Percentiles rank a stretch among this genome's conserved stretches.
These are phyloP conservation scores for Lodderomyces jiufengensis DNA, from an alignment of 1,139 yeast genomes.

Conservation along the genomic window DNA sequence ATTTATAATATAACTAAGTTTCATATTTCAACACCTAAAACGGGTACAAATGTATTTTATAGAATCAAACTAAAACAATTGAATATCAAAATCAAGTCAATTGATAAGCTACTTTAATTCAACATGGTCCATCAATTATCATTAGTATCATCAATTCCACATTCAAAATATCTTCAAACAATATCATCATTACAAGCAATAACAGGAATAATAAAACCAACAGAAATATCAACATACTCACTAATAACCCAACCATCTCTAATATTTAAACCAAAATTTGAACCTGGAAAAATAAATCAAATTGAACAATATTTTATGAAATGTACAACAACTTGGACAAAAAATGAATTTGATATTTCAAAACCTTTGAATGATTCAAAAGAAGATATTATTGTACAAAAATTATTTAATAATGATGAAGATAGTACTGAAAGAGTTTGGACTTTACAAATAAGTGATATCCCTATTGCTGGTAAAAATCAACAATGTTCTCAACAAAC, in stretches of 20 bases:
- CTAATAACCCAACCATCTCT: constrained; percentile 41
- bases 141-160: constrained; percentile 41
- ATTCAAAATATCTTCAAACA: constrained; percentile 39
- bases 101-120: no score
- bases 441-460: constrained; percentile 71
- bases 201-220: constrained; percentile 40
- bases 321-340: constrained; percentile 42
- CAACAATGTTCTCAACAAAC: constrained; percentile 62
- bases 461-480: constrained; percentile 84
- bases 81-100: no score
- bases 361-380: constrained; percentile 19
- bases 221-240: constrained; percentile 42
- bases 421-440: constrained; percentile 38
- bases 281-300: constrained; percentile 50
- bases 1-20: no score
- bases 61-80: no score
- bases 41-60: no score
- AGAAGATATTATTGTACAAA: constrained; percentile 19
- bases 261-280: constrained; percentile 44
- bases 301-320: constrained; percentile 47
- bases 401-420: constrained; percentile 21
- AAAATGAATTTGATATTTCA: constrained; percentile 24
- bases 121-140: constrained; percentile 44
- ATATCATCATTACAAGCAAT: constrained; percentile 44
- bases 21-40: no score